Base-by-base conservation (phyloP, 1,284 basidiomycete species). In the Ustilago sp. region DNA sequence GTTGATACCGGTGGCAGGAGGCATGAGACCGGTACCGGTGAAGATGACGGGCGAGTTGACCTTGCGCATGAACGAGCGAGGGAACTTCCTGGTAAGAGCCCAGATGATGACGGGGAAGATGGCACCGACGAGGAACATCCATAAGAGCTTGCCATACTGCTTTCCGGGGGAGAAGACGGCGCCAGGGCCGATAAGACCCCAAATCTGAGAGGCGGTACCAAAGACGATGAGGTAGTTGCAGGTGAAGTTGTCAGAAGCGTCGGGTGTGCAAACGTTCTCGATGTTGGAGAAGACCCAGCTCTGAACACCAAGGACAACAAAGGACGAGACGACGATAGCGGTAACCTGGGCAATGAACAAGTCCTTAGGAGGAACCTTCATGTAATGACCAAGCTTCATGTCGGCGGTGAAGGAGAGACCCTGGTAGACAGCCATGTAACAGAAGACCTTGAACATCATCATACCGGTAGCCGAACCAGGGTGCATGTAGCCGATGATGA, bases 371-470 rank as follows among this genome's bases (percentile, higher is more conserved):
- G 88, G 88, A 17, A 90, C 79, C 85, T 90, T 90, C 87, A 89
- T 89, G 83, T 89, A 89, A 77, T 89, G 88, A 8, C 87, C 88
- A 43, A 89, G 86, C 82, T 89, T 89, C 79, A 79, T 77, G 83
- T 92, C 91, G 17, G 89, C 88, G 4, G 91, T 89, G 85, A 92
- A 92, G 32, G 83, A 83, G 59, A 90, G 80, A 17, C 88, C 90
- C 85, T 93, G 92, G 63, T 87, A 87, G 47, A 90, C 89, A 4
- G 90, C 87, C 68, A 90, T 89, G 85, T 89, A 91, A 32, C 89
- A 89, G 79, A 90, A 89, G 8, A 89, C 88, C 88, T 94, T 94
- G 90, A 94, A 94, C 69, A 94, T 88, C 89, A 93, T 91, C 85
- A 92, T 91, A 61, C 93, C 93, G 62, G 94, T 88, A 2, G 94